Evolutionary conservation across 2,329 filamentous ascomycete species (phyloP), one percentile per base, ranked within the genome.

Genomic region (Fragosphaeria purpurea): DNA sequence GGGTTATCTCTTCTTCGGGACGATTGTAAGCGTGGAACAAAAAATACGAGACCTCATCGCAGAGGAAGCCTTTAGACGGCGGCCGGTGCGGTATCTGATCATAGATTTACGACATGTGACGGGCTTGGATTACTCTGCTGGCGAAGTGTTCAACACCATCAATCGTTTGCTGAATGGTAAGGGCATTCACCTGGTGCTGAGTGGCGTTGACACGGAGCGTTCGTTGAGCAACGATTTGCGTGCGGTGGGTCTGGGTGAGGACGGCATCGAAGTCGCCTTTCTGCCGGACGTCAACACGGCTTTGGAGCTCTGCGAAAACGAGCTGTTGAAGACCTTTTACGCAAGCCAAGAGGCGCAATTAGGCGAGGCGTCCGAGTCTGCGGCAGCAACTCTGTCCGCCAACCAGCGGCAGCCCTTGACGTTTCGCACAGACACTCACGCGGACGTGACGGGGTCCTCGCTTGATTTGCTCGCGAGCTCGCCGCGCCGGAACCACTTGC

Each of bases 1-100:
- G 0, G 91, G 93, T 0, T 97, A 91, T 62, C 78, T 98, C n/a
- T 98, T 98, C 73, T 98, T 98, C 59, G 93, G 93, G 12, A 97
- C 90, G 3, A 95, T 98, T 57, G 91, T 96, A 48, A 88, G 88
- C 45, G 91, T 98, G 0, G 93, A 98, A 65, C 86, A 88, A 55
- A 85, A 85, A 56, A 90, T 97, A 54, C 80, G 90, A 30, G 80
- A 76, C 4, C 70, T 97, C 35, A 83, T 97, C 44, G 83, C 90
- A 33, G 88, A 95, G 34, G 83, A 91, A 54, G 78, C 82, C 3
- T 97, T 96, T 62, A 72, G 74, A 32, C 72, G 80, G 56, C 78
- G 83, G 48, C 89, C 91, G 0, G 93, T 97, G 62, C 85, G 88
- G 57, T 98, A 89, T 63, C 73, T 98, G 41, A 80, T 98, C 13